A percentile compares a stretch with the other conserved stretches of the same genome.
phyloP scores from a whole-genome alignment of 441 rosid genomes.

The Dalechampia spathulata region DNA sequence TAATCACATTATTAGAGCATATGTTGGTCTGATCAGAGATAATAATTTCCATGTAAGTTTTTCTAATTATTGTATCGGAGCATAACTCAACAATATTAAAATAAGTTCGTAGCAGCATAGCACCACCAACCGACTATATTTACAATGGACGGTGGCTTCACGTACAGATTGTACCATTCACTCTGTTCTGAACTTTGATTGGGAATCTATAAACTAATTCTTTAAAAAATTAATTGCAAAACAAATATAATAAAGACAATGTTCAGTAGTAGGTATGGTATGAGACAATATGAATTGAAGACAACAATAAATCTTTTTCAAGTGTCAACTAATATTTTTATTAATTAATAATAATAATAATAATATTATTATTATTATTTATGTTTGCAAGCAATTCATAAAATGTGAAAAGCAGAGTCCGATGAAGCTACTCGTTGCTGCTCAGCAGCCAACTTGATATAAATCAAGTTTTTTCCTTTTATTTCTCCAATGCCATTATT shows the following conservation, averaged over 20 bases:
- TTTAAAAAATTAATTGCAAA: no score
- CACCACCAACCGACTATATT: background rate
- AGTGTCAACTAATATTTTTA: no score
- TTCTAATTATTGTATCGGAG: no score
- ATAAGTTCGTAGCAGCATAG: background rate
- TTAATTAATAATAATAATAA: no score
- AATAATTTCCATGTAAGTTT: no score
- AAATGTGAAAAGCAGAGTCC: background rate
- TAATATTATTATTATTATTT: no score
- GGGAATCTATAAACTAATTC: no score
- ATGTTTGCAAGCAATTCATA: no score
- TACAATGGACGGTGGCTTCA: background rate
- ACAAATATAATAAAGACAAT: background rate
- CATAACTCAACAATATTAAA: background rate
- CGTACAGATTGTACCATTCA: background rate
- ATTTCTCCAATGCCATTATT: slow-evolving; percentile 14
- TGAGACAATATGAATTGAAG: no score
- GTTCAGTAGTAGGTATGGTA: background rate
- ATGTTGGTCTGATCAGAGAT: no score
- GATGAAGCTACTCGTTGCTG: slow-evolving; percentile 1
- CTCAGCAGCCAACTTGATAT: slow-evolving; percentile 20
- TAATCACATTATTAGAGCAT: no score
- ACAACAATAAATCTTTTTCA: no score
- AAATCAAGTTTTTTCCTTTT: slow-evolving; percentile 8
- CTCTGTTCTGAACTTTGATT: background rate